Evolutionary conservation across 371 early-diverging fungal species (phyloP), one percentile per base, ranked within the genome.

Genomic region (Apophysomyces elegans): DNA sequence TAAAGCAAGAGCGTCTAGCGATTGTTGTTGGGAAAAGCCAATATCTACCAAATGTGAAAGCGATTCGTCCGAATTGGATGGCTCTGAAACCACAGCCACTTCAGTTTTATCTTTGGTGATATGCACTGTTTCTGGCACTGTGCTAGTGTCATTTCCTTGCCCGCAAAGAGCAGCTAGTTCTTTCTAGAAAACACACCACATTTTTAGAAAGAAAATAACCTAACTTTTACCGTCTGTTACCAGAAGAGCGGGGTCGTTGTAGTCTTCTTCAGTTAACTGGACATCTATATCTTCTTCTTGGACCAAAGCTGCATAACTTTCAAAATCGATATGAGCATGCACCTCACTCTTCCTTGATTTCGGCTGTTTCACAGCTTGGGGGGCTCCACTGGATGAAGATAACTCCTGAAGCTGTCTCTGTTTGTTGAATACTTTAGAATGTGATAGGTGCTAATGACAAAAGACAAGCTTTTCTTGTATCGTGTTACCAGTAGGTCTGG

Each of bases 401-500:
- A 83, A 37, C 5, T 71, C 74, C 41, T 77, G 72, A 3, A 83
- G 64, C 71, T 83, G 81, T 64, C 65, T 72, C 84, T 83, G 66
- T 35, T 37, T 35, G 21, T 36, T 11, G 14, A 7, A 37, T 11
- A 7, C 37, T 50, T 21, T 41, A 41, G 18, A 18, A 50, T 50
- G 54, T 5, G 54, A 50, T 26, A 50, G 4, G 54, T 16, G 0
- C 4, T 35, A 50, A 18, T 50, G 5, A 18, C 6, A 50, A 7
- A 21, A 18, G 21, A n/a, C 16, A 14, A 37, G 36, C 26, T 38
- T 3, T 14, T 46, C 18, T 18, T 26, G 32, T 26, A 26, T 26
- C 32, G 32, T 26, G 32, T 63, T 80, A 83, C 84, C 65, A 83
- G 60, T 16, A 83, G 63, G 32, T 83, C 84, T n/a, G 84, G 80